Evolutionary conservation across 306 rosid species (phyloP).

Genomic region (Betula pendula): DNA sequence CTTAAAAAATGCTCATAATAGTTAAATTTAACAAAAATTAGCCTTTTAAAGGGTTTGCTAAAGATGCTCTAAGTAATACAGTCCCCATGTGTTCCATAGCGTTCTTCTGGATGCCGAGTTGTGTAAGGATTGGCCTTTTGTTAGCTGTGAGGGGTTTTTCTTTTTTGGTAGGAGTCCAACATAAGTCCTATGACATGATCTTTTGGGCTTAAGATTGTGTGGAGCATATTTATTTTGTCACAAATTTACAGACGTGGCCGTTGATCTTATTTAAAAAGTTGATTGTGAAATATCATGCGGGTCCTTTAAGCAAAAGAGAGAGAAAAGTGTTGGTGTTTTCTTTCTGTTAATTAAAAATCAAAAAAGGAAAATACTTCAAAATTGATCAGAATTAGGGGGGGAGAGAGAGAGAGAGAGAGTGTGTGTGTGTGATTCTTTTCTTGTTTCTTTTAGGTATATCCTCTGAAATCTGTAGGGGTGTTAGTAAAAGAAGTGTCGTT

Average conservation of each 20-base stretch:
- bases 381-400: background rate
- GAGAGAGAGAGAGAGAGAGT: slow-evolving; percentile 26
- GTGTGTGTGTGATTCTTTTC: slow-evolving; percentile 58
- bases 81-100: too few relatives aligned
- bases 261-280: background rate
- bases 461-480: slow-evolving; percentile 28
- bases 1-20: too few relatives aligned
- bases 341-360: background rate
- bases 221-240: background rate
- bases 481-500: slow-evolving; percentile 10
- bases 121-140: background rate
- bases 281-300: slow-evolving; percentile 1
- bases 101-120: background rate
- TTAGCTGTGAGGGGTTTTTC: background rate
- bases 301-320: slow-evolving; percentile 2
- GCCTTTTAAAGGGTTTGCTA: too few relatives aligned
- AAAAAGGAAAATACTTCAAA: background rate
- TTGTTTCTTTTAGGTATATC: slow-evolving; percentile 33
- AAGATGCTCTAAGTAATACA: too few relatives aligned
- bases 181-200: background rate
- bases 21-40: too few relatives aligned
- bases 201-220: background rate
- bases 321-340: slow-evolving; percentile 25
- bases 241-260: background rate
- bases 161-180: background rate